Base-by-base conservation (phyloP, 164 flowering plant species). In the Platanus orientalis region DNA sequence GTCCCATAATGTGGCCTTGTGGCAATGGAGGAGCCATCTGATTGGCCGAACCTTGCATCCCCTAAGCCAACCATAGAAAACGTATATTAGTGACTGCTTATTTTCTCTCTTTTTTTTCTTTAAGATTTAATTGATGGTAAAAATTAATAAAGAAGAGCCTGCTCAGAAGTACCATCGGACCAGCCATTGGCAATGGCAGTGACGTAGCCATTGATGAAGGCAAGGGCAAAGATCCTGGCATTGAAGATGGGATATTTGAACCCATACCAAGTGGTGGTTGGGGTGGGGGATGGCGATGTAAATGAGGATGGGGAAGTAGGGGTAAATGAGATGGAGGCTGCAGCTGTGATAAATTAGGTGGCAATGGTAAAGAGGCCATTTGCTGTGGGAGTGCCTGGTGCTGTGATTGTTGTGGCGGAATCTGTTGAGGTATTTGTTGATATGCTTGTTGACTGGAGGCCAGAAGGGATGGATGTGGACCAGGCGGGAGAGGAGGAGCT, bases 401-500 rank as follows among this genome's bases (percentile, higher is more conserved):
- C 10, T 81, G 88, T 23, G 75, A n/a, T n/a, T n/a, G 85, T 57
- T 83, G 86, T 36, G 70, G 77, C 6, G 68, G 76, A 36, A 74
- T 71, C 67, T 80, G 96, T 66, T 75, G 90, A 56, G 84, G 80
- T 74, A 80, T 77, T 74, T 88, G 95, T 64, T 85, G 96, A 74
- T 84, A 91, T 47, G 77, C 62, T 65, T 83, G 97, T 74, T 81
- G 99, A 68, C 75, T 81, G 23, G 72, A 57, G 12, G 73, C 78
- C 50, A 87, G 77, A 65, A 90, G 84, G 54, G 97, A 88, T 28
- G 99, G 97, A 75, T 88, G 96, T 16, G 96, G 96, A 63, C 94
- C 99, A 58, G 96, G 96, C 7, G 99, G 97, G 23, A 92, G 90
- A 63, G 97, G 97, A 60, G 99, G 99, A 47, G 91, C 91, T 53